Conservation (phyloP, 768 basidiomycete species). For the Leucocoprinus leucothites region DNA sequence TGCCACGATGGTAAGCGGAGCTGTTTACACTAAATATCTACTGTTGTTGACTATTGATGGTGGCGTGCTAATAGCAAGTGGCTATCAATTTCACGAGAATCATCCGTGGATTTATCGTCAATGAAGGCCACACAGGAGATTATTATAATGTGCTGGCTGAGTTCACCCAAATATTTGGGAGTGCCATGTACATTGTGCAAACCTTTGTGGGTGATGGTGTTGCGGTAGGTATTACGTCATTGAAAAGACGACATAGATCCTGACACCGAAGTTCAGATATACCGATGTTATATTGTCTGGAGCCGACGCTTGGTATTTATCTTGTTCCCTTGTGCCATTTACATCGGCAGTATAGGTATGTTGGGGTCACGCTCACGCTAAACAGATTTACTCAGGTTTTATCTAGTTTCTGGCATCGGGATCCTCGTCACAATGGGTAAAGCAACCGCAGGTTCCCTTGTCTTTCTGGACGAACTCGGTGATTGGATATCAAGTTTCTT, state of each 20-base stretch:
- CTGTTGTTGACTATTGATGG: background rate
- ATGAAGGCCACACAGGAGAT: constrained; percentile 24
- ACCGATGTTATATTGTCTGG: constrained; percentile 32
- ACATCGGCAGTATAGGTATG: constrained; percentile 28
- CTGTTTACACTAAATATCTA: background rate
- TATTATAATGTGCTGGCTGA: constrained; percentile 32
- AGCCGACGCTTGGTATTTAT: constrained; percentile 19
- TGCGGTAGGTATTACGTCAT: constrained; percentile 21
- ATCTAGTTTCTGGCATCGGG: constrained; percentile 25
- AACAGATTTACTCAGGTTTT: background rate
- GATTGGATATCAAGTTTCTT: constrained; percentile 39
- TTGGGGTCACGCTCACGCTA: background rate
- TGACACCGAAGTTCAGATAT: constrained; percentile 18
- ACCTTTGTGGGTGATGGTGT: constrained; percentile 36
- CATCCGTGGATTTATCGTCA: constrained; percentile 30
- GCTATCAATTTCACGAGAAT: constrained; percentile 32
- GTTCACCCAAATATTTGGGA: constrained; percentile 34
- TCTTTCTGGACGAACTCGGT: constrained; percentile 30
- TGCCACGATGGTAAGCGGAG: constrained; percentile 25
- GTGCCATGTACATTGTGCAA: constrained; percentile 32
- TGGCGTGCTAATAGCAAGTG: constrained; percentile 26
- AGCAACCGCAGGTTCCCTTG: constrained; percentile 22
- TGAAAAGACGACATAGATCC: too few relatives aligned
- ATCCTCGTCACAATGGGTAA: constrained; percentile 29
- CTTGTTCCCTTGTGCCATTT: constrained; percentile 25